Conservation (phyloP, 495 filamentous ascomycete species). For the Xanthoparmelia taractica region DNA sequence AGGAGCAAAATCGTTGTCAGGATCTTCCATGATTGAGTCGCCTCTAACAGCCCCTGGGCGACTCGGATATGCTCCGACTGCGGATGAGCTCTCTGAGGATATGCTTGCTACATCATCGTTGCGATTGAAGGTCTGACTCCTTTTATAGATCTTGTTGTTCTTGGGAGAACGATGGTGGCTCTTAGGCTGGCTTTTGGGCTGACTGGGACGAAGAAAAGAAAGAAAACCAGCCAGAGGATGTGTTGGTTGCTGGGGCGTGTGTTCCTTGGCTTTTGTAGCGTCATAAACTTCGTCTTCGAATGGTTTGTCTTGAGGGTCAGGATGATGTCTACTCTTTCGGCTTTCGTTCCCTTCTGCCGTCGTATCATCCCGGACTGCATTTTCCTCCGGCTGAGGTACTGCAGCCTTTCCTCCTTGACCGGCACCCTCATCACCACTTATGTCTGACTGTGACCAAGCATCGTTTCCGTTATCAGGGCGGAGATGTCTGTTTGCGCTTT, state of each 20-base stretch:
- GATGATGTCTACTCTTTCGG: slow-evolving; percentile 16
- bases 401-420: slow-evolving; percentile 24
- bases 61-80: slow-evolving; percentile 9
- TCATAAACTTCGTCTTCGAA: slow-evolving; percentile 23
- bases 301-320: slow-evolving; percentile 1
- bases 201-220: slow-evolving; percentile 52
- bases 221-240: slow-evolving; percentile 54
- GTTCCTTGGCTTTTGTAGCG: slow-evolving; percentile 23
- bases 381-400: slow-evolving; percentile 53
- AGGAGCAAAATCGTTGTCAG: slow-evolving; percentile 52
- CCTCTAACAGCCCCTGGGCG: slow-evolving; percentile 33
- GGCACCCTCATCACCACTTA: slow-evolving; percentile 30
- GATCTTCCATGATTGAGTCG: slow-evolving; percentile 39
- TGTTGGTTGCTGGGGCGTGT: slow-evolving; percentile 28
- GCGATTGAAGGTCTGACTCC: slow-evolving; percentile 61
- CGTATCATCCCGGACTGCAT: slow-evolving; percentile 49
- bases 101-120: slow-evolving; percentile 36
- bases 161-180: slow-evolving; percentile 33
- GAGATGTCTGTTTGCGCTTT: slow-evolving; percentile 42
- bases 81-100: slow-evolving; percentile 20
- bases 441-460: slow-evolving; percentile 23
- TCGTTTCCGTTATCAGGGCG: slow-evolving; percentile 30
- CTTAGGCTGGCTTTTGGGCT: slow-evolving; percentile 26
- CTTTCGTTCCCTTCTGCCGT: slow-evolving; percentile 23
- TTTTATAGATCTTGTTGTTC: slow-evolving; percentile 64